Evolutionary conservation across 176 grass and related monocot species (phyloP).

Genomic region (Phragmites australis): DNA sequence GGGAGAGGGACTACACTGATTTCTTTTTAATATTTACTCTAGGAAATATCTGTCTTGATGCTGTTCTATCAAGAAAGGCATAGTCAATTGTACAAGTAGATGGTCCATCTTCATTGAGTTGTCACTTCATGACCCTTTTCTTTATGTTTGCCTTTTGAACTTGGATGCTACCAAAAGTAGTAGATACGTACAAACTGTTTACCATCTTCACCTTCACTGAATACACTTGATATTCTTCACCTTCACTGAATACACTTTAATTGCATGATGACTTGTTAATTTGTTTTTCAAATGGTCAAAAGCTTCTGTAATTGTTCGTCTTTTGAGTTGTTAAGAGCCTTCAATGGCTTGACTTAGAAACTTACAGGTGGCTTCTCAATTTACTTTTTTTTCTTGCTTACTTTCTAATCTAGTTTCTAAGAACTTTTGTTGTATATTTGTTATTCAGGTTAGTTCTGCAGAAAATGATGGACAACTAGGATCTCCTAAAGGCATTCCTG

Average conservation of each 20-base stretch:
- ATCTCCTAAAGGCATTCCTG: conserved; percentile 67
- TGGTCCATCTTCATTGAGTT: background rate
- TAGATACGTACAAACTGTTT: background rate
- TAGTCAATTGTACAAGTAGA: background rate
- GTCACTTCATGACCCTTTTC: background rate
- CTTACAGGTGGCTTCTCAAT: background rate
- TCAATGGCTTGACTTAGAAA: background rate
- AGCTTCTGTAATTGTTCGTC: background rate
- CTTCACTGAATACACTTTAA: background rate
- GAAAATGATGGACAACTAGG: conserved; percentile 51
- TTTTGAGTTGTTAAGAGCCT: background rate
- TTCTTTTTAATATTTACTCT: background rate
- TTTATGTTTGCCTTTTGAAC: background rate
- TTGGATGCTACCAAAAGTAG: background rate
- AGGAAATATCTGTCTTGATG: background rate
- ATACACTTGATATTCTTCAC: background rate
- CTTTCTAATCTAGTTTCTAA: background rate
- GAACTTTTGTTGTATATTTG: background rate
- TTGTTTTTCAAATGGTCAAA: background rate
- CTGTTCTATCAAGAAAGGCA: background rate
- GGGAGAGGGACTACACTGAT: background rate
- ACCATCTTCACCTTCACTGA: background rate
- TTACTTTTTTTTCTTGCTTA: background rate
- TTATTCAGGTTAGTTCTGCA: conserved; percentile 49
- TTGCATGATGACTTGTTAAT: background rate